Conservation (phyloP, 179 eudicot genomes). For the Sideroxylon spinosum region DNA sequence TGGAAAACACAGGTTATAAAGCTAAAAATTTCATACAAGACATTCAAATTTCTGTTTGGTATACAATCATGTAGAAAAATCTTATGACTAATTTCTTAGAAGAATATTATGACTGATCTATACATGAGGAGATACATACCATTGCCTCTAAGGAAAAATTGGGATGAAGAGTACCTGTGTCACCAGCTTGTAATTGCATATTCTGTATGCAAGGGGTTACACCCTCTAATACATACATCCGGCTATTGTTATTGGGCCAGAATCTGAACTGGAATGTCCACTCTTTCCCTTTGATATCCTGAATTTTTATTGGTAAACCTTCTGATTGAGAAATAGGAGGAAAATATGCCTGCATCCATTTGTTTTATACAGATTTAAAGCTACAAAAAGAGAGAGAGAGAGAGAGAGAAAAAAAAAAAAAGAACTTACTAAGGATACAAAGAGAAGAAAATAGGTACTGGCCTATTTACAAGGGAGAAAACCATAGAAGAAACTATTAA, state of each 20-base stretch:
- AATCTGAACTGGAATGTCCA: slow-evolving; percentile 81
- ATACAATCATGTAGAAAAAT: too few relatives aligned
- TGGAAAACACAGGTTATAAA: background rate
- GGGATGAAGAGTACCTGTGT: slow-evolving; percentile 47
- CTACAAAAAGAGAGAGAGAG: background rate
- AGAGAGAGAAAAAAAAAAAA: background rate
- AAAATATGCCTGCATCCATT: slow-evolving; percentile 58
- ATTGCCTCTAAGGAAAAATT: background rate
- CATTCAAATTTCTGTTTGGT: too few relatives aligned
- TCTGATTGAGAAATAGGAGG: slow-evolving; percentile 68
- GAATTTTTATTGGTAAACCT: slow-evolving; percentile 61
- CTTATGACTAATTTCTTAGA: background rate
- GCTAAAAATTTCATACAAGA: background rate
- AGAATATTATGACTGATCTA: background rate
- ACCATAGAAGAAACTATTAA: background rate
- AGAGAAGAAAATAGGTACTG: background rate
- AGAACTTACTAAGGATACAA: background rate
- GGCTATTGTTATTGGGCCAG: slow-evolving; percentile 81
- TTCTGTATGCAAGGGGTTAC: slow-evolving; percentile 72
- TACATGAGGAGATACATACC: background rate
- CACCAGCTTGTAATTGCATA: slow-evolving; percentile 79
- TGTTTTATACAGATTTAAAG: background rate
- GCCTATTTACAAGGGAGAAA: background rate
- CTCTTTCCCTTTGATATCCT: slow-evolving; percentile 72
- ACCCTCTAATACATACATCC: slow-evolving; percentile 88